Evolutionary conservation across 2,329 filamentous ascomycete genomes (phyloP).

Genomic region (Aspergillus uvarum): DNA sequence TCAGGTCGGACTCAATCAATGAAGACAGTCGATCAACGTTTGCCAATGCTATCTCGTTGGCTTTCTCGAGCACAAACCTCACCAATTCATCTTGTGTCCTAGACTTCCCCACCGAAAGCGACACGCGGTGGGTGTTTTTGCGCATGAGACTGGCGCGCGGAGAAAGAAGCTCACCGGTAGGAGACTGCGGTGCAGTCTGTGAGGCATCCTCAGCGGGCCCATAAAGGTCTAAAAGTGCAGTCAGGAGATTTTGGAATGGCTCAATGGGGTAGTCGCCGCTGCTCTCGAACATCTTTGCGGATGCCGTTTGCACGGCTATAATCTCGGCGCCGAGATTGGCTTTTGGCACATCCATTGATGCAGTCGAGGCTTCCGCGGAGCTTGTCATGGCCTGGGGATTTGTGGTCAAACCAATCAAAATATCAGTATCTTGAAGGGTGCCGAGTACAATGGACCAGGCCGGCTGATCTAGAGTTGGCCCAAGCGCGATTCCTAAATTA

Average conservation of each 20-base stretch:
- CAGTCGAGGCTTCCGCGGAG: conserved; percentile 27
- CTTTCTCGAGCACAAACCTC: conserved; percentile 65
- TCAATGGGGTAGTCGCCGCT: conserved; percentile 85
- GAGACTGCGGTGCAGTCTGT: conserved; percentile 36
- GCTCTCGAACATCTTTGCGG: conserved; percentile 83
- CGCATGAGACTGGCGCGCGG: conserved; percentile 31
- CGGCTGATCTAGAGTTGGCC: conserved; percentile 74
- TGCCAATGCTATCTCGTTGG: conserved; percentile 69
- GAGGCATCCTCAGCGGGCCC: conserved; percentile 45
- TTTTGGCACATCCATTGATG: conserved; percentile 47
- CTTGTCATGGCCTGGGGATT: conserved; percentile 30
- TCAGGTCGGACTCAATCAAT: conserved; percentile 60
- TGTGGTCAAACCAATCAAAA: conserved; percentile 62
- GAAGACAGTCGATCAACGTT: conserved; percentile 73
- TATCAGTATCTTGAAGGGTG: conserved; percentile 87
- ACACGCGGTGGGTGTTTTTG: conserved; percentile 42
- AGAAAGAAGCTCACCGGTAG: neutral
- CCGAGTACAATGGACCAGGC: conserved; percentile 90
- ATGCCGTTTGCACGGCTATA: conserved; percentile 83
- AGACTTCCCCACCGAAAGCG: conserved; percentile 41
- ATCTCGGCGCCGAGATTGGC: conserved; percentile 77
- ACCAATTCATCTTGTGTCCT: conserved; percentile 46
- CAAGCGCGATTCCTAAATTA: conserved; percentile 93
- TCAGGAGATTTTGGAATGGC: conserved; percentile 74
- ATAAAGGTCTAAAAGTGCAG: conserved; percentile 72